Base-by-base conservation (phyloP, 192 early-diverging fungal species). In the Borealophlyctis nickersoniae region DNA sequence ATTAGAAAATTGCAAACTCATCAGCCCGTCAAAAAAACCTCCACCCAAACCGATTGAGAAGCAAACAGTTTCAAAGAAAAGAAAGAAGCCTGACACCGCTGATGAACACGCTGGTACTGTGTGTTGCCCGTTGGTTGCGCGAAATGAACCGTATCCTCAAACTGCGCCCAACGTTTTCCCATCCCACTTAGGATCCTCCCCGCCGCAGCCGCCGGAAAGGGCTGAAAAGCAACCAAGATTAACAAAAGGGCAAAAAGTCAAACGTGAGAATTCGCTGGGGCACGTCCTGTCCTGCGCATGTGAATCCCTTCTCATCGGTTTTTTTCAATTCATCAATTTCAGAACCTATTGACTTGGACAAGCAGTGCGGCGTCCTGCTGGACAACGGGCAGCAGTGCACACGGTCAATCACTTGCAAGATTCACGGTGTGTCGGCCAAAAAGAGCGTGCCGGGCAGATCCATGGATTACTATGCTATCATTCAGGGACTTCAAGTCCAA, bases 371-470 rank as follows among this genome's bases (percentile, higher is more conserved):
- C 61, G 93, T 96, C 16, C 55, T 69, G 33, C 66, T 76, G 26
- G 83, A 86, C 0, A 84, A 80, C 33, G 80, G 78, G 13, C 54
- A 71, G 49, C 81, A 81, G 0, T 98, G 95, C 73, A 78, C 86
- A 49, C 88, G 95, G 45, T 92, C 92, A 48, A 82, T 98, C 14
- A 98, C 93, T 29, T 98, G 95, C 78, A 98, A 98, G 69, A 94
- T 91, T 3, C 95, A 98, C 60, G 87, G 90, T 30, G 92, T 98
- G 81, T 87, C 86, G 0, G 78, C 83, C 36, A 98, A 98, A 70
- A 81, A 93, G 32, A 81, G 79, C 1, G 95, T 98, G 9, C 72
- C 73, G 48, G 95, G 93, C 16, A 82, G 95, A 50, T 91, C 93
- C 30, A 79, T 87, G 69, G 79, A 84, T 22, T 98, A 92, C 69